Conservation (phyloP, 176 grass and related monocot genomes). For the Oryza coarctata region DNA sequence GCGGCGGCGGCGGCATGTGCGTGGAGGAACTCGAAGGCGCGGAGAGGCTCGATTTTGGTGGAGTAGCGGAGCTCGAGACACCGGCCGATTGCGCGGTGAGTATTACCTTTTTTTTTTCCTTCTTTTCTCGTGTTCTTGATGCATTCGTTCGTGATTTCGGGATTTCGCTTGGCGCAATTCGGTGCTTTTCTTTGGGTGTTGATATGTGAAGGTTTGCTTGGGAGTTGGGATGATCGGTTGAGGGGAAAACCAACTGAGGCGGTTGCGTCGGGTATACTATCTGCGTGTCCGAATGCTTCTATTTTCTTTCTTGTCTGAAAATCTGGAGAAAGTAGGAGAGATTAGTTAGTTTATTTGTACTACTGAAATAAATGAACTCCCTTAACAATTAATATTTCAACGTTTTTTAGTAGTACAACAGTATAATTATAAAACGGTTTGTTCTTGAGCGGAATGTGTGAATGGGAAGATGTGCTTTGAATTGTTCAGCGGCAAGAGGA, state of each 20-base stretch:
- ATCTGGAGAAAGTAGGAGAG: background rate
- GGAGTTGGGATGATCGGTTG: background rate
- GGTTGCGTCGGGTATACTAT: constrained; percentile 24
- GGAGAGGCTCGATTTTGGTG: constrained; percentile 46
- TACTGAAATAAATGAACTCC: constrained; percentile 33
- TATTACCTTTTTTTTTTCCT: background rate
- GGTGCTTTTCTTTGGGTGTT: background rate
- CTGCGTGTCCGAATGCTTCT: constrained; percentile 29
- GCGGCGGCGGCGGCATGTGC: constrained; percentile 52
- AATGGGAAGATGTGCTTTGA: constrained; percentile 40
- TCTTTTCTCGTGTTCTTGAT: background rate
- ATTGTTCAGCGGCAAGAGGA: constrained; percentile 30
- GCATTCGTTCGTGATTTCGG: background rate
- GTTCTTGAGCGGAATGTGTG: constrained; percentile 29
- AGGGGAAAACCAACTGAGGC: background rate
- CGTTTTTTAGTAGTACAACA: too few species aligned
- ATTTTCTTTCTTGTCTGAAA: background rate
- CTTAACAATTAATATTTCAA: background rate
- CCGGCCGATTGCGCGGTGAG: constrained; percentile 45
- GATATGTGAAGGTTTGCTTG: background rate
- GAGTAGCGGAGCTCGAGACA: constrained; percentile 40
- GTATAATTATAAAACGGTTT: background rate
- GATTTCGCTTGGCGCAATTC: background rate
- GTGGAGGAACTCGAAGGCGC: constrained; percentile 67
- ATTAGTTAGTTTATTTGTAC: constrained; percentile 23